Conservation (phyloP, 805 yeast genomes). For the Candida broadrunensis region DNA sequence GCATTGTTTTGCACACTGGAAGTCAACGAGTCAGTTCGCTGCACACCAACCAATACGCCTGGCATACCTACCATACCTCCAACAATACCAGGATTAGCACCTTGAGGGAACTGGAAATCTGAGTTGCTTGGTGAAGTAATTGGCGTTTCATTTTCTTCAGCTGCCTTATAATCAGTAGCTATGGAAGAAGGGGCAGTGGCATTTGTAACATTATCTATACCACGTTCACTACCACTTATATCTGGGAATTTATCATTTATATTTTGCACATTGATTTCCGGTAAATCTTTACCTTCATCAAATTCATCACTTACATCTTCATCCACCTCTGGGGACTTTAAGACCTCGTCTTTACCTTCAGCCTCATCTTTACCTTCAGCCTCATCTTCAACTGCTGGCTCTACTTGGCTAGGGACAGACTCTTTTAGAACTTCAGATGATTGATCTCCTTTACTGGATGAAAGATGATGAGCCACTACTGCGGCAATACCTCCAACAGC, state of each 20-base stretch:
- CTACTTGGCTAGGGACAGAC: constrained; percentile 5
- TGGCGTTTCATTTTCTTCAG: constrained; percentile 40
- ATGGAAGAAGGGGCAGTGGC: constrained; percentile 36
- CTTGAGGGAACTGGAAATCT: constrained; percentile 43
- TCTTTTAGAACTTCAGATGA: constrained; percentile 4
- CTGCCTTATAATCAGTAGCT: constrained; percentile 20
- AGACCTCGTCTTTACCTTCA: constrained; percentile 5
- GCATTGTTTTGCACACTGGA: constrained; percentile 93
- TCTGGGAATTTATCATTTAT: constrained; percentile 28
- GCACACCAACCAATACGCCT: constrained; percentile 42
- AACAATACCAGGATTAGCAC: constrained; percentile 25
- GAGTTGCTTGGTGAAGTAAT: constrained; percentile 48
- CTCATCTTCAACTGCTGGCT: not conserved
- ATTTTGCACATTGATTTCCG: constrained; percentile 8
- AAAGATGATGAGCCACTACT: not conserved
- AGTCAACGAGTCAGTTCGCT: constrained; percentile 77
- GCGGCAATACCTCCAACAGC: constrained; percentile 6
- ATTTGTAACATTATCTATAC: constrained; percentile 14
- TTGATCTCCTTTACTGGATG: not conserved
- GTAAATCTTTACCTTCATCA: constrained; percentile 3
- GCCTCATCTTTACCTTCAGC: not conserved
- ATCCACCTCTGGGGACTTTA: constrained; percentile 4
- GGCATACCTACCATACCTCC: constrained; percentile 44
- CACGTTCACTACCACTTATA: constrained; percentile 24
- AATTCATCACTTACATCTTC: constrained; percentile 1